phyloP scores from a whole-genome alignment of 768 basidiomycete species.

The Auricularia sp. region DNA sequence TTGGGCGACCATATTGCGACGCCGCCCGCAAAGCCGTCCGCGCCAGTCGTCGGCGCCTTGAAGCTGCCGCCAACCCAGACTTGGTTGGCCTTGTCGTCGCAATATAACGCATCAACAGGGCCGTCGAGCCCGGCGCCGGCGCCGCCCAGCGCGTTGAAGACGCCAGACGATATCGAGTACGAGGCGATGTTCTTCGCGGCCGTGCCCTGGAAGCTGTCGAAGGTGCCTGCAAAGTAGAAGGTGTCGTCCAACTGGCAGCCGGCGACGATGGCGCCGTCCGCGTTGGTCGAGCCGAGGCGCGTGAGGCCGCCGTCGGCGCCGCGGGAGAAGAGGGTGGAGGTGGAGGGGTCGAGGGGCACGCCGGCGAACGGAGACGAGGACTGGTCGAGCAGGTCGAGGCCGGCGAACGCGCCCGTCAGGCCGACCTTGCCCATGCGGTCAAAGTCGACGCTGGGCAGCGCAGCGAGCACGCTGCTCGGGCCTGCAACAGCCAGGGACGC shows the following conservation, averaged over 20 bases:
- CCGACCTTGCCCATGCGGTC: slow-evolving; percentile 86
- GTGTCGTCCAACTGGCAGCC: slow-evolving; percentile 60
- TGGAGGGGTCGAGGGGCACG: slow-evolving; percentile 49
- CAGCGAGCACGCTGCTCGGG: slow-evolving; percentile 17
- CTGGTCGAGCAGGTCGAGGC: slow-evolving; percentile 66
- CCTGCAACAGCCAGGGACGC: too few relatives aligned
- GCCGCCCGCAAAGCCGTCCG: slow-evolving; percentile 27
- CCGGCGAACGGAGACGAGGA: slow-evolving; percentile 34
- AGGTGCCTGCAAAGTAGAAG: slow-evolving; percentile 78
- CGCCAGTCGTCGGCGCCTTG: slow-evolving; percentile 18
- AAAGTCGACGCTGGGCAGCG: slow-evolving; percentile 55
- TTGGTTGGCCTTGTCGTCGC: slow-evolving; percentile 54
- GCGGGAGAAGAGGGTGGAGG: slow-evolving; percentile 63
- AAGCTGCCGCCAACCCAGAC: slow-evolving; percentile 78
- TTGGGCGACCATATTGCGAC: slow-evolving; percentile 65
- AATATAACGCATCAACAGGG: slow-evolving; percentile 61
- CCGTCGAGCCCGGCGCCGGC: slow-evolving; percentile 62
- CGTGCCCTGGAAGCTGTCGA: slow-evolving; percentile 56
- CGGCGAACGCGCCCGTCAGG: slow-evolving; percentile 80
- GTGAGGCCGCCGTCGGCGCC: slow-evolving; percentile 55
- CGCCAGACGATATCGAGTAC: slow-evolving; percentile 49
- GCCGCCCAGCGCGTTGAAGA: slow-evolving; percentile 50
- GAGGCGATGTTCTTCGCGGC: slow-evolving; percentile 65
- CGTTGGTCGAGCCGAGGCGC: slow-evolving; percentile 65
- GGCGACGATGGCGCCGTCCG: slow-evolving; percentile 66